phyloP scores from a whole-genome alignment of 257 asterid species.

The Galeopsis tetrahit region DNA sequence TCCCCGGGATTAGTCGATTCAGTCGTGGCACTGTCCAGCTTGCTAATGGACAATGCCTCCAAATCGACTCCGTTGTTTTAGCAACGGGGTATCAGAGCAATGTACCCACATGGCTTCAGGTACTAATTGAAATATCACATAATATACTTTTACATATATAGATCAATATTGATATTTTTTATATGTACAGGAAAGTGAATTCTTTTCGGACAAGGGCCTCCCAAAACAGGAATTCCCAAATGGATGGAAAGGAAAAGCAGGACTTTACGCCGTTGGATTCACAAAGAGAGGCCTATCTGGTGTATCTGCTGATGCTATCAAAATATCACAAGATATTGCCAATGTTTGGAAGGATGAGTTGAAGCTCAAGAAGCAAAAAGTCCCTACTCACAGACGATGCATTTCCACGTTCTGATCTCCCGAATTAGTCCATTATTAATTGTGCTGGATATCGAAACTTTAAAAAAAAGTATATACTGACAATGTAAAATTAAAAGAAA shows the following conservation, averaged over 20 bases:
- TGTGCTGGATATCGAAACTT: background rate
- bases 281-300: slow-evolving; percentile 75
- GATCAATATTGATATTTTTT: too few species aligned
- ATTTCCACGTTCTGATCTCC: slow-evolving; percentile 57
- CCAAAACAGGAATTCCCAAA: slow-evolving; percentile 60
- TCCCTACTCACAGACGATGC: slow-evolving; percentile 56
- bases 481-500: background rate
- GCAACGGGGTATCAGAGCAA: slow-evolving; percentile 78
- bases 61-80: slow-evolving; percentile 54
- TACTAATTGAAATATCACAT: too few species aligned
- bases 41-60: slow-evolving; percentile 48
- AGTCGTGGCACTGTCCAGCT: slow-evolving; percentile 45
- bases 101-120: slow-evolving; percentile 63
- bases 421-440: background rate
- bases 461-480: background rate
- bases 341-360: slow-evolving; percentile 55
- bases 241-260: slow-evolving; percentile 71
- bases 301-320: slow-evolving; percentile 60
- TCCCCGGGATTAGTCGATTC: slow-evolving; percentile 57
- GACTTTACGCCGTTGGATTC: slow-evolving; percentile 69
- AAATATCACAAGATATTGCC: slow-evolving; percentile 58
- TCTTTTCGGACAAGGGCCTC: slow-evolving; percentile 58
- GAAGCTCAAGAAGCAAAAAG: slow-evolving; percentile 54
- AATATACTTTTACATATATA: too few species aligned
- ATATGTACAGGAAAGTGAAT: slow-evolving; percentile 44